Base-by-base conservation (phyloP, 257 asterid species). In the Solanum paucissectum region DNA sequence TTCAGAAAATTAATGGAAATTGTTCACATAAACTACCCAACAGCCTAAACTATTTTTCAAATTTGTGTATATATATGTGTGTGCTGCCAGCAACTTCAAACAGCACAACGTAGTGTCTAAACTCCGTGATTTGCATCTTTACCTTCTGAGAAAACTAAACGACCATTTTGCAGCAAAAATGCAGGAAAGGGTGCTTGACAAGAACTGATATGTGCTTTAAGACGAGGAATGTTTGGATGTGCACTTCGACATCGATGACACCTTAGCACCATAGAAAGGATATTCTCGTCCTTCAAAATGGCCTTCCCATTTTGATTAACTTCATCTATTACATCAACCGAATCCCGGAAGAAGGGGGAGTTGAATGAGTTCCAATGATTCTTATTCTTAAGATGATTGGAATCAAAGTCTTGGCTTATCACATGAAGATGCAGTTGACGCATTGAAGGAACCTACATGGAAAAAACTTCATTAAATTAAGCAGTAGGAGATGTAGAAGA, bases 321-420 rank as follows among this genome's bases (percentile, higher is more conserved):
- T 90, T 94, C 96, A 91, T 95, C 91, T 34, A 97, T 91, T 87
- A 95, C 99, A 71, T 95, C 98, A 3, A 93, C 92, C 2, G 98
- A 95, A 87, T 97, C 98, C 82, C 93, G 91, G 94, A 97, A 97
- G 90, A 95, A 95, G 3, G 94, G 93, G 23, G 98, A 89, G 79
- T 84, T 96, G 90, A 97, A 97, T 21, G 99, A 95, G 90, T 95
- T 95, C 99, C 99, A 97, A 42, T 97, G 99, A 93, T 94, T 94
- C 93, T 94, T 95, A 87, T 95, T 92, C 95, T 95, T 97, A 87
- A 97, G 91, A 92, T 92, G 93, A 32, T 66, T 87, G 8, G 99
- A 97, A 91, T 95, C 91, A 42, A 95, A 97, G 88, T 97, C 98
- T 85, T 95, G 98, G 95, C 99, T 95, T 58, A 97, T 94, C 84